A percentile compares a stretch with the other conserved stretches of the same genome.
Conservation (phyloP, 768 basidiomycete species). For the Lactarius sp. region DNA sequence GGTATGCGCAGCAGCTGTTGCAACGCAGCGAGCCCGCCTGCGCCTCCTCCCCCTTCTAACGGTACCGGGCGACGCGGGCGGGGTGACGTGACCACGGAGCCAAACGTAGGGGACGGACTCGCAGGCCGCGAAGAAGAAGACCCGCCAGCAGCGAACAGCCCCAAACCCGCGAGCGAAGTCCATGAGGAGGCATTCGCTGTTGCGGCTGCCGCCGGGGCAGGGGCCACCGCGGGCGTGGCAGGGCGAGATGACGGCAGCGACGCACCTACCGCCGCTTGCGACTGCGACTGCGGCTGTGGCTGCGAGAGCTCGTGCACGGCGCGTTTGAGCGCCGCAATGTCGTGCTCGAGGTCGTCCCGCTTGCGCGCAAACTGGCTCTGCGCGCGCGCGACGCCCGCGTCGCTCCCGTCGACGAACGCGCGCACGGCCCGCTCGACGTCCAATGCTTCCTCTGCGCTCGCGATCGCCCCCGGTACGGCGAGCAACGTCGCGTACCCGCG, state of each 20-base stretch:
- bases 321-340: constrained; percentile 64
- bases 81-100: constrained; percentile 64
- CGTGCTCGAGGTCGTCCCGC: constrained; percentile 69
- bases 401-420: constrained; percentile 53
- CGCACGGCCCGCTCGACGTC: constrained; percentile 49
- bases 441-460: constrained; percentile 28
- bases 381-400: constrained; percentile 44
- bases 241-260: not conserved
- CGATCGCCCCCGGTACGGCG: constrained; percentile 47
- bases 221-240: constrained; percentile 17
- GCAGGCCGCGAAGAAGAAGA: constrained; percentile 34
- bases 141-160: constrained; percentile 38
- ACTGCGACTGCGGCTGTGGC: not conserved
- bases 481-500: constrained; percentile 69
- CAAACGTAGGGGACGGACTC: constrained; percentile 56
- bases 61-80: constrained; percentile 49
- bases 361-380: constrained; percentile 49
- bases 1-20: constrained; percentile 50
- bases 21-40: constrained; percentile 25
- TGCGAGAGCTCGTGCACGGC: constrained; percentile 43
- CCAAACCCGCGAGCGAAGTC: constrained; percentile 51
- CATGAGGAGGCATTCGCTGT: constrained; percentile 28
- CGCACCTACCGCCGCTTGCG: not conserved
- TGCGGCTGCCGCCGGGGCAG: constrained; percentile 8
- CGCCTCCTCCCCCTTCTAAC: constrained; percentile 16